Evolutionary conservation across 2,329 filamentous ascomycete species (phyloP).

Genomic region (Trichoderma gracile): DNA sequence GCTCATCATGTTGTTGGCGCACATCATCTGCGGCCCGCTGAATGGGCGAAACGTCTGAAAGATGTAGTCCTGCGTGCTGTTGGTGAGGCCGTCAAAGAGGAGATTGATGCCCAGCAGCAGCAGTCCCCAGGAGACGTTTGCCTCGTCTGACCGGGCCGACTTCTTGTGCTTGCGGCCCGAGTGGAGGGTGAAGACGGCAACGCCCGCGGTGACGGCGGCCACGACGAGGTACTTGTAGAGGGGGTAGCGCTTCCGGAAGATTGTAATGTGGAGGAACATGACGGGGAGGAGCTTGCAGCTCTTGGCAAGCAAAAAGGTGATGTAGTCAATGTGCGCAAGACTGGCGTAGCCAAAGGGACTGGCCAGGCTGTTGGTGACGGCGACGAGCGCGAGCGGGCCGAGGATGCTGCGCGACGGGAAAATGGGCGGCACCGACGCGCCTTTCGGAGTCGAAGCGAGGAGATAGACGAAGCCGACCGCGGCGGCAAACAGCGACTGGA

Average conservation of each 20-base stretch:
- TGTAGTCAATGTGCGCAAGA: conserved; percentile 93
- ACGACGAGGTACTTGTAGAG: conserved; percentile 97
- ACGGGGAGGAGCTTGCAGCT: conserved; percentile 98
- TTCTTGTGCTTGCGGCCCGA: conserved; percentile 60
- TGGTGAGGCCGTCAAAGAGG: conserved; percentile 92
- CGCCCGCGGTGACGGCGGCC: conserved; percentile 83
- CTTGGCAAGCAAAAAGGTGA: conserved; percentile 96
- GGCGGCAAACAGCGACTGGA: conserved; percentile 88
- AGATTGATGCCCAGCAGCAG: conserved; percentile 85
- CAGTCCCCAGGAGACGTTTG: conserved; percentile 75
- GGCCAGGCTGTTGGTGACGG: conserved; percentile 82
- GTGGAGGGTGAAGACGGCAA: conserved; percentile 93
- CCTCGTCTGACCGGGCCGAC: conserved; percentile 47
- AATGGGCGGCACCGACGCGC: conserved; percentile 56
- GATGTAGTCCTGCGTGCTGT: conserved; percentile 94
- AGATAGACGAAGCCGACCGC: conserved; percentile 82
- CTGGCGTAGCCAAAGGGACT: conserved; percentile 95
- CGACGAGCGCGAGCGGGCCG: conserved; percentile 77
- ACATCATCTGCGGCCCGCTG: conserved; percentile 98
- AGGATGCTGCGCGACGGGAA: conserved; percentile 78
- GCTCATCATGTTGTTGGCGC: conserved; percentile 88
- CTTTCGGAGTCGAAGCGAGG: conserved; percentile 57
- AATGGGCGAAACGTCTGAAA: conserved; percentile 79
- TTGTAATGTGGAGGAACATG: conserved; percentile 91
- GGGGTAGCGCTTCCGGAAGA: conserved; percentile 87